Evolutionary conservation across 2,329 filamentous ascomycete genomes (phyloP).

Genomic region (Plectosphaerella plurivora): DNA sequence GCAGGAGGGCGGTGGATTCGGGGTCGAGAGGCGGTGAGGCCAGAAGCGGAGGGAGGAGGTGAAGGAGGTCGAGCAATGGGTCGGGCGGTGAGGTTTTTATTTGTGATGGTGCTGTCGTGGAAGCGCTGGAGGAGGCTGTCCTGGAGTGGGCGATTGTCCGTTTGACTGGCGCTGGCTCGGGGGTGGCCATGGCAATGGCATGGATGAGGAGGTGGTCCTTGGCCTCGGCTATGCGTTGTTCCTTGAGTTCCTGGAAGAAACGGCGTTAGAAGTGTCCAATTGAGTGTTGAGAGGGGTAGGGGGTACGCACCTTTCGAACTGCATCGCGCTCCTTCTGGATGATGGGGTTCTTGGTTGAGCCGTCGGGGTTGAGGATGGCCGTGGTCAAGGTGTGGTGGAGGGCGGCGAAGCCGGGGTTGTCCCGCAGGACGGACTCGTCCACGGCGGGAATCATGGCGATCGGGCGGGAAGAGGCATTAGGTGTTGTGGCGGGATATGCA

Average conservation of each 20-base stretch:
- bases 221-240: constrained; percentile 41
- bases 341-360: constrained; percentile 50
- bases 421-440: constrained; percentile 47
- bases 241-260: constrained; percentile 39
- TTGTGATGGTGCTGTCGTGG: constrained; percentile 14
- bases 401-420: constrained; percentile 56
- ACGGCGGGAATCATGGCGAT: constrained; percentile 52
- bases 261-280: neutral
- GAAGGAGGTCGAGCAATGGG: constrained; percentile 46
- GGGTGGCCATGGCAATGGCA: constrained; percentile 43
- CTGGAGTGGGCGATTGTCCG: constrained; percentile 21
- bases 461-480: no score
- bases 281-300: neutral
- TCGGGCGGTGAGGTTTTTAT: constrained; percentile 26
- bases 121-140: constrained; percentile 11
- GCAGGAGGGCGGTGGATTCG: constrained; percentile 35
- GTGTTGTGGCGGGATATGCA: no score
- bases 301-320: constrained; percentile 39
- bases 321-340: constrained; percentile 44
- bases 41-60: constrained; percentile 46
- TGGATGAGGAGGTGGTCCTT: constrained; percentile 46
- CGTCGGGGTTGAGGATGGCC: constrained; percentile 51
- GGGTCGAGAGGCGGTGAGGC: constrained; percentile 27
- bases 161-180: constrained; percentile 13
- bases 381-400: constrained; percentile 52